Base-by-base conservation (phyloP, 768 basidiomycete genomes). In the Clavaria fumosa region DNA sequence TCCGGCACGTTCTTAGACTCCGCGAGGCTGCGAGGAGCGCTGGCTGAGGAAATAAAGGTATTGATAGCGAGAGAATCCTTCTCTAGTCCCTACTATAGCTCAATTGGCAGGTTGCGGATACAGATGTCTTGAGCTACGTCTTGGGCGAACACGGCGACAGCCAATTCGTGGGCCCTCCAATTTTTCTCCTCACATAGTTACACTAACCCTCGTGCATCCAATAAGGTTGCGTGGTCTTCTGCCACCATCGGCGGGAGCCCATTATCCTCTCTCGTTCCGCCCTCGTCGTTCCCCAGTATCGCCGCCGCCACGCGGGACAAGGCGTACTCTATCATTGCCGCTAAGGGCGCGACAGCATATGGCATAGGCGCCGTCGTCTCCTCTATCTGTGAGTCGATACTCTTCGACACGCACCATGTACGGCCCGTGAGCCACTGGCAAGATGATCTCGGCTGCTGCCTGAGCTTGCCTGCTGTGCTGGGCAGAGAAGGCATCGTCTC, bases 81-180 rank as follows among this genome's bases (percentile, higher is more conserved):
- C 26, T 4, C 30, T 7, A 22, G 9, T 11, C 9, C 27, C 23
- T n/a, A 15, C 6, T 7, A 18, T 11, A 7, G 23, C 17, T 19
- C 31, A 3, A n/a, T 31, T 9, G 23, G 19, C 24, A 41, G 40
- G 40, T 41, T 27, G 40, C 40, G 18, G 40, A 41, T 21, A 41
- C 40, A 23, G 40, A 34, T 27, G 28, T 45, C 14, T 37, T 41
- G n/a, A 41, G 36, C 12, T 45, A 45, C 26, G 44, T 42, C 7
- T 22, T 45, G 9, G 44, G 44, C 15, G 44, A 45, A 34, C 44
- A 45, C 27, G 44, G 44, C 7, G 44, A 45, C 31, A 38, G 40
- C 10, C 44, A 45, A 33, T 37, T 45, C 19, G 44, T 45, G 3
- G 44, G 31, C 4, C 18, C 30, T 11, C n/a, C n/a, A n/a, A n/a